Evolutionary conservation across 2,329 filamentous ascomycete species (phyloP), one percentile per base, ranked within the genome.

Genomic region (Hansfordia pulvinata): DNA sequence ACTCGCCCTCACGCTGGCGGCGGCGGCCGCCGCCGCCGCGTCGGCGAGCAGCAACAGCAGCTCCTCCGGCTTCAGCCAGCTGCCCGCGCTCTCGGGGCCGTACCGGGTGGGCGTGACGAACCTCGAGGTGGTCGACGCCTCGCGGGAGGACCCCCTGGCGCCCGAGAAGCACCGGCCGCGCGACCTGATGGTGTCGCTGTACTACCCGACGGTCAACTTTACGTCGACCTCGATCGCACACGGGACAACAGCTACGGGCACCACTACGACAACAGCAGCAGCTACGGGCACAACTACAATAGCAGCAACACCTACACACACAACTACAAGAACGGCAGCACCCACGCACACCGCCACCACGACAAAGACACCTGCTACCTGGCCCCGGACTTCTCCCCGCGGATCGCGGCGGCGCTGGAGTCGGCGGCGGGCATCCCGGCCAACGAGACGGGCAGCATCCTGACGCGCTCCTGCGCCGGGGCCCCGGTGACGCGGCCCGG

Each of bases 191-290:
- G 27, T 46, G 21, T 39, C 42, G 11, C 29, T 44, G 14, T 36
- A 43, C 28, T 46, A 44, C 25, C 44, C 45, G 7, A 40, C 41
- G 2, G 21, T 29, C n/a, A n/a, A 2, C 6, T 12, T 10, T 14
- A 22, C 6, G 24, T n/a, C n/a, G n/a, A n/a, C n/a, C n/a, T n/a
- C n/a, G n/a, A n/a, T n/a, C n/a, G n/a, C n/a, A n/a, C n/a, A n/a
- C n/a, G n/a, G n/a, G n/a, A n/a, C n/a, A n/a, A 14, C 12, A 7
- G 5, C 5, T 14, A 16, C 4, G 6, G 4, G 17, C 14, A 17
- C 23, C 16, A 17, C 15, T 17, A 24, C 14, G n/a, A n/a, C n/a
- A n/a, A n/a, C n/a, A n/a, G n/a, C n/a, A n/a, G n/a, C n/a, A n/a
- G n/a, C n/a, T n/a, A n/a, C n/a, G n/a, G n/a, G n/a, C n/a, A n/a